Base-by-base conservation (phyloP, 441 rosid genomes). In the Breynia disticha region DNA sequence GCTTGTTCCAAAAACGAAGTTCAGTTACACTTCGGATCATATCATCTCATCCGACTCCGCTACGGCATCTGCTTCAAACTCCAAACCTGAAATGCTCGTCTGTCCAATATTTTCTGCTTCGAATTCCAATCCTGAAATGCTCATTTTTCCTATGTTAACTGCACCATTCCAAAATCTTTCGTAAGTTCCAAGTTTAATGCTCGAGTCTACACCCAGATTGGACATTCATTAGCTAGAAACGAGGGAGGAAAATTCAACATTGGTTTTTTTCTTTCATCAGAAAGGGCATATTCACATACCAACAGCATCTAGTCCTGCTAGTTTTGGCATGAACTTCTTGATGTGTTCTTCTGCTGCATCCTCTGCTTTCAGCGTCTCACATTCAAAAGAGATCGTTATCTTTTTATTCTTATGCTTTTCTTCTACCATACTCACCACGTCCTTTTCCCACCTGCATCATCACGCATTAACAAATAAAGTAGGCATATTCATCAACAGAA, bases 331-430 rank as follows among this genome's bases (percentile, higher is more conserved):
- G 74, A 75, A 93, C 71, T 73, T 78, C 64, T 62, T 71, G 65
- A 86, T 77, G 72, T 89, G 97, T 17, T 86, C 96, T 70, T 84
- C 97, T 15, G 98, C 98, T 61, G 86, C 91, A 57, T 82, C 57
- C 9, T 81, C 98, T 20, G 97, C 83, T 77, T 93, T 93, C 72
- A 89, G 67, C 22, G 96, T 93, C 76, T 84, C 95, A 22, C 98
- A 89, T 69, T 76, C 95, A 43, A 93, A 89, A 5, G 83, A 81
- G 65, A 93, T 64, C 19, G 48, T 50, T 24, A 86, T 71, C 74
- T 81, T 84, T 71, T 69, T 79, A 80, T 80, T 81, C 61, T 79
- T 80, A 14, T 80, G 78, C 48, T 75, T 69, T 54, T 79, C 48
- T 67, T 89, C 95, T 50, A 84, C 79, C 83, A 89, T 72, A 18